Conservation (phyloP, 768 basidiomycete species). For the Candolleomyces efflorescens region DNA sequence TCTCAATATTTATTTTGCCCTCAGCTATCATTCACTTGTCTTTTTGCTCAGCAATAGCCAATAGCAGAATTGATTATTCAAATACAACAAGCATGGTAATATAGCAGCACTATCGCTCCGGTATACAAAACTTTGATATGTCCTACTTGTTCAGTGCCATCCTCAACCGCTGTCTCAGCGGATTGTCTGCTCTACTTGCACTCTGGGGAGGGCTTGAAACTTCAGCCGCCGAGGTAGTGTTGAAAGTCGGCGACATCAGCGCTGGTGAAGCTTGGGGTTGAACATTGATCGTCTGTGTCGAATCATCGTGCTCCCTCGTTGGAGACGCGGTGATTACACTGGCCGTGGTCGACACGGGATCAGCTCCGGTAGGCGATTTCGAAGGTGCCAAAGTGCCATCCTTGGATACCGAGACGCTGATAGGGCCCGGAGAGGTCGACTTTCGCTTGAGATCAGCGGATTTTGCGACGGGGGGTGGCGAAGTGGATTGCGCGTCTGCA, state of each 20-base stretch:
- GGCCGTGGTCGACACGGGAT: no score
- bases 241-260: neutral
- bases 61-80: neutral
- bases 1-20: slow-evolving; percentile 50
- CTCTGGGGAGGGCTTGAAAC: neutral
- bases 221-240: slow-evolving; percentile 5
- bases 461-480: neutral
- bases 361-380: no score
- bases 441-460: neutral
- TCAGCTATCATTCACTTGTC: neutral
- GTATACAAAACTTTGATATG: no score
- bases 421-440: neutral
- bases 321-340: no score
- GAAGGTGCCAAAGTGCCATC: neutral
- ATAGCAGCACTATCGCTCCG: no score
- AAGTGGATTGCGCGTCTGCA: neutral
- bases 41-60: neutral
- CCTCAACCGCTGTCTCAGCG: slow-evolving; percentile 24
- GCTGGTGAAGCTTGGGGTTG: neutral
- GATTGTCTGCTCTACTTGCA: slow-evolving; percentile 17
- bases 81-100: neutral
- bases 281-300: neutral
- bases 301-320: no score
- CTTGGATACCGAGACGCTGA: neutral
- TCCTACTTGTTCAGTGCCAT: slow-evolving; percentile 21